Conservation (phyloP, 352 stramenopile genomes). For the Globisporangium radiosum region DNA sequence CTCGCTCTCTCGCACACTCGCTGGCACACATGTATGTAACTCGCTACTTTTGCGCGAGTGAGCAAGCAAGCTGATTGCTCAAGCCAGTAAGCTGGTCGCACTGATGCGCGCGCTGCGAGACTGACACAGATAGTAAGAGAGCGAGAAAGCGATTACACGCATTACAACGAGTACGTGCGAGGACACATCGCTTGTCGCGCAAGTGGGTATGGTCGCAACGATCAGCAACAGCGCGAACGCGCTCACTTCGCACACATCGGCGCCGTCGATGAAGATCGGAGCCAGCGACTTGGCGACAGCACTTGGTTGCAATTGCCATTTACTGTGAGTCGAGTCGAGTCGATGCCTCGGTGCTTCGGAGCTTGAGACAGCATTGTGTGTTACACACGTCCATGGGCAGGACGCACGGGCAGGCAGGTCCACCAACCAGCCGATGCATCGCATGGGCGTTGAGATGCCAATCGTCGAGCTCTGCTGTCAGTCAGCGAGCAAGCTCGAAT, state of each 20-base stretch:
- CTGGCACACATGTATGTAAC: neutral
- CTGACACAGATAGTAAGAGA: too few species aligned
- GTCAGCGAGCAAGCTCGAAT: neutral
- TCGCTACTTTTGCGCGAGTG: neutral
- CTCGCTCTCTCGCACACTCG: neutral
- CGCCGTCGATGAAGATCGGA: too few species aligned
- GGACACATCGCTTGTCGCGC: neutral
- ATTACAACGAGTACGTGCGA: neutral
- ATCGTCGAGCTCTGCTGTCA: too few species aligned
- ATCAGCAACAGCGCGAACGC: too few species aligned
- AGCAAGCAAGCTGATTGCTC: neutral
- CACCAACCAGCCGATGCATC: neutral
- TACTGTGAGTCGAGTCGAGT: too few species aligned
- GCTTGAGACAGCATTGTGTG: neutral
- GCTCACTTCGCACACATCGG: too few species aligned
- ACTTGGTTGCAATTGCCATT: too few species aligned
- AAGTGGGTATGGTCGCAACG: too few species aligned
- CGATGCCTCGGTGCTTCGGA: neutral
- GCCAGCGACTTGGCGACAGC: too few species aligned
- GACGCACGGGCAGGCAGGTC: neutral
- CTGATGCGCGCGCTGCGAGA: neutral
- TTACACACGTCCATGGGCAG: neutral
- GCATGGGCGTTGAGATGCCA: neutral
- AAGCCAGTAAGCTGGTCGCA: neutral
- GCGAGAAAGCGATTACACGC: neutral